Evolutionary conservation across 169 alveolate species (phyloP).

Genomic region (Cryptosporidium bovis): DNA sequence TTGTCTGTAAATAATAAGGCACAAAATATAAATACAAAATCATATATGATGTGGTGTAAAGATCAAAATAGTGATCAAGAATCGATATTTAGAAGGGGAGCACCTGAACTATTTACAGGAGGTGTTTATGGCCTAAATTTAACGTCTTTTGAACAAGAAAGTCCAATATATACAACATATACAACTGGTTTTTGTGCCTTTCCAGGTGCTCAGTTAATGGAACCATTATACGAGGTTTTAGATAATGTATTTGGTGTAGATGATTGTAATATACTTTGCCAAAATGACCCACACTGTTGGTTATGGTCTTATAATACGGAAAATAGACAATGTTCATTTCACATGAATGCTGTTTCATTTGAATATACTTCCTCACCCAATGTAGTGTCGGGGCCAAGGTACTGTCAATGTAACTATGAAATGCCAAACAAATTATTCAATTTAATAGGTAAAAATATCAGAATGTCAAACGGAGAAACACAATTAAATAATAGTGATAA

Average conservation of each 20-base stretch:
- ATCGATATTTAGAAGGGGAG: constrained; percentile 38
- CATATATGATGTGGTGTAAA: constrained; percentile 51
- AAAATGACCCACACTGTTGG: constrained; percentile 73
- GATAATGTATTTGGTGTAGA: constrained; percentile 71
- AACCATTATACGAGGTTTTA: constrained; percentile 52
- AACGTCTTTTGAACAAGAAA: constrained; percentile 47
- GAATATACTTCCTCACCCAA: constrained; percentile 51
- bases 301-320: constrained; percentile 68
- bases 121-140: constrained; percentile 61
- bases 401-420: constrained; percentile 71
- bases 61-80: not conserved
- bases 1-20: constrained; percentile 62
- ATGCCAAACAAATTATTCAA: constrained; percentile 64
- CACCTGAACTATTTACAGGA: constrained; percentile 65
- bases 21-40: constrained; percentile 29
- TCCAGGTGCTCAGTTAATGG: constrained; percentile 72
- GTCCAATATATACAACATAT: constrained; percentile 72
- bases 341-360: constrained; percentile 72
- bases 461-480: not conserved
- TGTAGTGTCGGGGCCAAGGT: constrained; percentile 75
- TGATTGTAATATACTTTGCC: constrained; percentile 68
- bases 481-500: not conserved
- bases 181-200: constrained; percentile 72
- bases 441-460: constrained; percentile 50
- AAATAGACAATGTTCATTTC: constrained; percentile 65